Evolutionary conservation across 257 asterid genomes (phyloP), one percentile per base, ranked within the genome.

Genomic region (Primulina huaijiensis): DNA sequence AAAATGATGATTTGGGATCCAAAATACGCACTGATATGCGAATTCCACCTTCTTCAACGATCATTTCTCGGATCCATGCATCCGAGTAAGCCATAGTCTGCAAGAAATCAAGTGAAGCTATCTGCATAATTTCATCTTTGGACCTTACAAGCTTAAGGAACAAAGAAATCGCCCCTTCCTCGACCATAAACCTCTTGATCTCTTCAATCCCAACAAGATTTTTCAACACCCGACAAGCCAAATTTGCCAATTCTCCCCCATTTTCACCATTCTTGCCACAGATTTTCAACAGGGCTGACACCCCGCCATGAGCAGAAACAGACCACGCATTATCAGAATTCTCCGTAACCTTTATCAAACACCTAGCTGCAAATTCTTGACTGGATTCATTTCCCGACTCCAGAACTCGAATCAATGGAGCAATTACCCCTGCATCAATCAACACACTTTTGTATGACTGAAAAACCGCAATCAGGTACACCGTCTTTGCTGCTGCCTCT

Each of bases 271-370:
- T 58, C 9, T 25, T 65, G 34, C 43, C 33, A 34, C 99, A 90
- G 14, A 91, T 82, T 73, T 94, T 91, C 80, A 94, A 68, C 64
- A 94, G 84, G 27, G 75, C 84, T 7, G 96, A 82, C 5, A 88
- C 97, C 34, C 99, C 97, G 19, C 97, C 99, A 12, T 94, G 99
- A 40, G 99, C 92, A 7, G 96, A 91, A 78, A 94, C 83, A 1
- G 97, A 84, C 99, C 99, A 94, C 1, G 81, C 93, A 67, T 94
- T 94, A 14, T 94, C 99, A 0, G 97, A 88, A 69, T 94, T 94
- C 89, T 89, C 95, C 0, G 99, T 94, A 53, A 94, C 61, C 43
- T 81, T 91, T 77, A 80, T 80, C 89, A 94, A 87, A 82, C 97
- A 89, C 80, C 83, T 89, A 7, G 90, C 82, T 0, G 97, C 87